phyloP scores from a whole-genome alignment of 805 yeast genomes.

The Kodamaea kaohsiungensis region DNA sequence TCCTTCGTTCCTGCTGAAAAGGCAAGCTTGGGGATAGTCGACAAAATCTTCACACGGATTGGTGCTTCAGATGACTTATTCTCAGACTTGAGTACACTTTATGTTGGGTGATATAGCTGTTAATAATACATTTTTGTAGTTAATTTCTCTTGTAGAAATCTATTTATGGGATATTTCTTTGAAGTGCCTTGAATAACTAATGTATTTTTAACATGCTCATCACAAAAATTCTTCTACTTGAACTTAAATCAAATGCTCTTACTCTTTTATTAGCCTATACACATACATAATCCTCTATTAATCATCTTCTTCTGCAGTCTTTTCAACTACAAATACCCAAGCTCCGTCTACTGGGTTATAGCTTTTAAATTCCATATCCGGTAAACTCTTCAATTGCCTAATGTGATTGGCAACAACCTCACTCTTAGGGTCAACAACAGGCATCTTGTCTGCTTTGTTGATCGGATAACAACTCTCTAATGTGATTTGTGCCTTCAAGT shows the following conservation, averaged over 20 bases:
- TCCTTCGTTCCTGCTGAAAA: constrained; percentile 52
- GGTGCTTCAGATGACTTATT: constrained; percentile 35
- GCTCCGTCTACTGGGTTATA: constrained; percentile 78
- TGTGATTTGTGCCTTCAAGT: constrained; percentile 70
- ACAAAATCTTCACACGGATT: constrained; percentile 48
- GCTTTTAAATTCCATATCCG: constrained; percentile 63
- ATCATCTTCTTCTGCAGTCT: constrained; percentile 14
- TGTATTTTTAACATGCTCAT: no score
- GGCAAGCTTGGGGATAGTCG: constrained; percentile 49
- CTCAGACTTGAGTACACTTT: constrained; percentile 45
- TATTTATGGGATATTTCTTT: no score
- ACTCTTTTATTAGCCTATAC: not conserved
- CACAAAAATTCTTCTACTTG: no score
- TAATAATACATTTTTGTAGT: no score
- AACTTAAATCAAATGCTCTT: constrained; percentile 11
- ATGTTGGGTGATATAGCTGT: no score
- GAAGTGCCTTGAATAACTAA: no score
- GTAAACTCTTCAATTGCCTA: constrained; percentile 59
- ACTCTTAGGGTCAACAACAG: constrained; percentile 76
- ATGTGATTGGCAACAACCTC: constrained; percentile 70
- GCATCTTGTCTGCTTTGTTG: constrained; percentile 67
- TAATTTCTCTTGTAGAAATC: no score
- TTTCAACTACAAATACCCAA: constrained; percentile 62
- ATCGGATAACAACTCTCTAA: constrained; percentile 80
- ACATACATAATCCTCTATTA: not conserved